A percentile compares a stretch with the other conserved stretches of the same genome.
These are phyloP conservation scores for Marasmius sp. DNA, from an alignment of 1,284 basidiomycete species.

Conservation along the genomic window DNA sequence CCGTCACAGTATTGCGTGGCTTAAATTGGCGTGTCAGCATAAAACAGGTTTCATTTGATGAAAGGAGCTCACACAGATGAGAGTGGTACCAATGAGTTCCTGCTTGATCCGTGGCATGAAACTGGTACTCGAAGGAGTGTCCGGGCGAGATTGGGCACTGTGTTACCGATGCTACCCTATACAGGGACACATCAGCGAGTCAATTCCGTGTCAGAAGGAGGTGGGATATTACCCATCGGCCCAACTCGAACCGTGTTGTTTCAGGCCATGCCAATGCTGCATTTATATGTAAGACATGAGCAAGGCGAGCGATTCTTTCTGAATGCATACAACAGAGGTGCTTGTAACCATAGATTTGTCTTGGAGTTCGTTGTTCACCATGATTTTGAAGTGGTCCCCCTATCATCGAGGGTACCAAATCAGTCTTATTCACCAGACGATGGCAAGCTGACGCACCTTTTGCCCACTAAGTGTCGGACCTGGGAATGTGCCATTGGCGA, in stretches of 20 bases:
- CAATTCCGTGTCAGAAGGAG: not conserved
- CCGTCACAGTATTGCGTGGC: slow-evolving; percentile 19
- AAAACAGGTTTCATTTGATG: not conserved
- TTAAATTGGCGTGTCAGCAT: not conserved
- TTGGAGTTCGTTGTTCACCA: not conserved
- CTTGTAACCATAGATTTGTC: not conserved
- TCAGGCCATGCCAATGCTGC: not conserved
- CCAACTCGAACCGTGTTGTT: not conserved
- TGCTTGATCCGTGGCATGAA: not conserved
- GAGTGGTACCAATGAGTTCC: not conserved
- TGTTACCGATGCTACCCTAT: not conserved
- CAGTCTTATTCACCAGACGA: no score
- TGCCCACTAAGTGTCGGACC: not conserved
- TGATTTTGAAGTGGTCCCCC: not conserved
- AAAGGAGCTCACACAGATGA: not conserved
- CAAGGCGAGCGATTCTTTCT: not conserved
- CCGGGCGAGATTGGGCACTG: not conserved
- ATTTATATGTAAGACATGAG: not conserved
- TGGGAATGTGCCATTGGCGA: not conserved
- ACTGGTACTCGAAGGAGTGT: not conserved
- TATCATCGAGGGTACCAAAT: not conserved
- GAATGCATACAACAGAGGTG: not conserved
- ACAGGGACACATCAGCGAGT: not conserved
- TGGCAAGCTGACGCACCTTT: not conserved
- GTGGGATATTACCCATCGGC: not conserved